Evolutionary conservation across 306 rosid genomes (phyloP).

Genomic region (Cucurbita pepo): DNA sequence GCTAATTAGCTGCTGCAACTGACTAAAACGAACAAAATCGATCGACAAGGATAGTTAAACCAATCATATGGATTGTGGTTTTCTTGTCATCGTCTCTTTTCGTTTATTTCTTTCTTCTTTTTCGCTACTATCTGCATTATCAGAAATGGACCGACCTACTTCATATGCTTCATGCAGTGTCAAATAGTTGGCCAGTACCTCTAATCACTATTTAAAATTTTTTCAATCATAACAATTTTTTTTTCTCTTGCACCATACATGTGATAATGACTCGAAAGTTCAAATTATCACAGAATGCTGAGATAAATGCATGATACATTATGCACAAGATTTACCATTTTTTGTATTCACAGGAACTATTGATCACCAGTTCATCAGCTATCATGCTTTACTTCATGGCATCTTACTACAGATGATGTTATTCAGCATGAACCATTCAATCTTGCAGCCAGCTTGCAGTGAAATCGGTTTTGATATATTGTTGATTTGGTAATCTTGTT

Average conservation of each 20-base stretch:
- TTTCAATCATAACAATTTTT: neutral
- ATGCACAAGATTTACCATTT: neutral
- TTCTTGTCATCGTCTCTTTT: no score
- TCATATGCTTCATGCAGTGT: neutral
- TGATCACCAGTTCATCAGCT: conserved; percentile 61
- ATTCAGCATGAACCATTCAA: neutral
- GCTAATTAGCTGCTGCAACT: no score
- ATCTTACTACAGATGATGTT: conserved; percentile 55
- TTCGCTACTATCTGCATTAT: neutral
- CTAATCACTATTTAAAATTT: neutral
- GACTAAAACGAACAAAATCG: no score
- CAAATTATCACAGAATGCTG: neutral
- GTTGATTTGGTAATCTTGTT: neutral
- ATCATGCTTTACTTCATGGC: conserved; percentile 56
- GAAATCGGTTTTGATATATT: neutral
- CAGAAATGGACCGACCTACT: neutral
- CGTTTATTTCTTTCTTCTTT: no score
- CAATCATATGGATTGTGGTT: no score
- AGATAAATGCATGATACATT: neutral
- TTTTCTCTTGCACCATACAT: neutral
- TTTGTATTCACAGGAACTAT: conserved; percentile 43
- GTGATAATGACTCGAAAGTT: neutral
- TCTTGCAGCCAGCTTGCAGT: neutral
- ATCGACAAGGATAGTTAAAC: no score
- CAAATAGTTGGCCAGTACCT: neutral